phyloP scores from a whole-genome alignment of 495 filamentous ascomycete species.

The Penicillium simplicissimum region DNA sequence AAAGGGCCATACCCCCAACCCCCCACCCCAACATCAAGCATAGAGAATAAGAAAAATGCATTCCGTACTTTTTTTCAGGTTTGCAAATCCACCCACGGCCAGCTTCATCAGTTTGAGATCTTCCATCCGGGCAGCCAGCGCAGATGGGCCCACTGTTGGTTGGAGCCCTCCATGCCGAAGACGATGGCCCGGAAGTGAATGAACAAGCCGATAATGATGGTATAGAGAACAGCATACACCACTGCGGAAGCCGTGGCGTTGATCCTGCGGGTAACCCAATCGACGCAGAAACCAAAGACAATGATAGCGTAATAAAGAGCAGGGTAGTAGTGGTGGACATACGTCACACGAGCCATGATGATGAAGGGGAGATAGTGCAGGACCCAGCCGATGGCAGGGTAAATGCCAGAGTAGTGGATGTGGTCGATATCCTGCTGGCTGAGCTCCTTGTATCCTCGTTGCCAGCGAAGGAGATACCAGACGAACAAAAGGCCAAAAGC shows the following conservation, averaged over 20 bases:
- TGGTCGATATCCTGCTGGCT: slow-evolving; percentile 78
- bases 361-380: slow-evolving; percentile 95
- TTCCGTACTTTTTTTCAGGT: not conserved
- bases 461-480: slow-evolving; percentile 94
- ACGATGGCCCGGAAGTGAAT: slow-evolving; percentile 90
- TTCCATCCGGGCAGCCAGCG: slow-evolving; percentile 78
- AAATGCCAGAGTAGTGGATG: slow-evolving; percentile 90
- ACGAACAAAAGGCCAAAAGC: slow-evolving; percentile 67
- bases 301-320: slow-evolving; percentile 98
- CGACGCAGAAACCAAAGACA: slow-evolving; percentile 80
- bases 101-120: slow-evolving; percentile 44
- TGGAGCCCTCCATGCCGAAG: slow-evolving; percentile 89
- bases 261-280: slow-evolving; percentile 72
- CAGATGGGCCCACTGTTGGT: slow-evolving; percentile 83
- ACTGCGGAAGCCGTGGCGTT: slow-evolving; percentile 58
- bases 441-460: slow-evolving; percentile 88
- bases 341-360: slow-evolving; percentile 96
- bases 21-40: not conserved
- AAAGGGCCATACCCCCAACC: not conserved
- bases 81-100: not conserved
- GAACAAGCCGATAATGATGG: slow-evolving; percentile 73
- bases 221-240: slow-evolving; percentile 72
- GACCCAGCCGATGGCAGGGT: slow-evolving; percentile 92
- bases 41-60: not conserved
- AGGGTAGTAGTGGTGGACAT: slow-evolving; percentile 99